Percentiles rank a stretch among this genome's conserved stretches.
Conservation (phyloP, 2,329 filamentous ascomycete genomes). For the Monilinia polystroma region DNA sequence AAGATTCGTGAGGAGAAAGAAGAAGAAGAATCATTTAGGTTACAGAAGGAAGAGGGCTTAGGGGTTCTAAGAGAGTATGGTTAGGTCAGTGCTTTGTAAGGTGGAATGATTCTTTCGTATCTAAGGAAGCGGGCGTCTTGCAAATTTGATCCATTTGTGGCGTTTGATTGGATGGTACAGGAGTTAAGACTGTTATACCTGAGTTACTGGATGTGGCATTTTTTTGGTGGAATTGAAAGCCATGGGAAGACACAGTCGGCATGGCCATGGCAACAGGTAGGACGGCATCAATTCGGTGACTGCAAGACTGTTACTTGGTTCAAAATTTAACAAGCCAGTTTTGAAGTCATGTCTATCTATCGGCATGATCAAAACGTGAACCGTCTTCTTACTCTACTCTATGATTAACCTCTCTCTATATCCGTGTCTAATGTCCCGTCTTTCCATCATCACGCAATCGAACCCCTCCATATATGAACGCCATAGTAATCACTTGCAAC, state of each 20-base stretch:
- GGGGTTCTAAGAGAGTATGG: constrained; percentile 54
- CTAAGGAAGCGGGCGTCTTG: constrained; percentile 1
- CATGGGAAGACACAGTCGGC: not conserved
- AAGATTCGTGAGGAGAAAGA: constrained; percentile 63
- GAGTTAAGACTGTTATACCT: constrained; percentile 4
- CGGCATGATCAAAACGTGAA: not conserved
- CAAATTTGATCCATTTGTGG: constrained; percentile 1
- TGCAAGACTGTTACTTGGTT: not conserved
- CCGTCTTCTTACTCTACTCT: not conserved
- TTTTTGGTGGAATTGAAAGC: not conserved
- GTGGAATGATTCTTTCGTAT: not conserved
- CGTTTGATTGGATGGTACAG: constrained; percentile 19
- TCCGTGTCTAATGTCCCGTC: not conserved
- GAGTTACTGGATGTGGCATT: not conserved
- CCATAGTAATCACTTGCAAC: not conserved
- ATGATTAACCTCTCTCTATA: not conserved
- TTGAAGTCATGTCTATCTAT: not conserved
- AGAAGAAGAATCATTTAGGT: constrained; percentile 53
- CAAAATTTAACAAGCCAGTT: not conserved
- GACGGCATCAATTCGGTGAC: not conserved
- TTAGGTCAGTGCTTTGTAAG: not conserved
- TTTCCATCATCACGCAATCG: not conserved
- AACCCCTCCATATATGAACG: not conserved
- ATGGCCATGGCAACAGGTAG: not conserved
- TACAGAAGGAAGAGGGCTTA: constrained; percentile 55